Percentiles rank a stretch among this genome's conserved stretches.
phyloP scores from a whole-genome alignment of 306 rosid species.

The Fagus crenata region DNA sequence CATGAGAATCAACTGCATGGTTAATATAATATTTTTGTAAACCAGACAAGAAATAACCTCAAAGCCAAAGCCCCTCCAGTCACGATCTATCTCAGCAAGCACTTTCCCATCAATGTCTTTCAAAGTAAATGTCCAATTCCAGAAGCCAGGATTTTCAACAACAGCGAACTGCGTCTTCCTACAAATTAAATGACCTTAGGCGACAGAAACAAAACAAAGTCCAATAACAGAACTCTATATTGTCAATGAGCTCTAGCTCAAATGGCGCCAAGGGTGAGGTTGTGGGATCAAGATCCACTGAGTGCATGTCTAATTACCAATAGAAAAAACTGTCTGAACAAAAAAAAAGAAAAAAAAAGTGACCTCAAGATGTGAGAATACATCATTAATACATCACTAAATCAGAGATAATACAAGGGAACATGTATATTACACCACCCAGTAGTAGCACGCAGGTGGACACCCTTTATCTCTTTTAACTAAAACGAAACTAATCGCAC shows the following conservation, averaged over 20 bases:
- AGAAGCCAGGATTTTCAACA: conserved; percentile 97
- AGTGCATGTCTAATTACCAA: no score
- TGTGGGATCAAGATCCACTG: no score
- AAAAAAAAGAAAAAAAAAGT: no score
- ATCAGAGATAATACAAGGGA: no score
- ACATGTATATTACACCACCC: no score
- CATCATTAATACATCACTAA: no score
- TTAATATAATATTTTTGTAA: not conserved
- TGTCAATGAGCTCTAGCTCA: not conserved
- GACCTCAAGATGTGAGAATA: no score
- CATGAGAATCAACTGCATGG: conserved; percentile 25
- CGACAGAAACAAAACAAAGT: not conserved
- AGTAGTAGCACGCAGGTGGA: no score
- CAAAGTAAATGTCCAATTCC: conserved; percentile 96
- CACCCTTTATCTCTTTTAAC: no score
- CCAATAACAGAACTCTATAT: not conserved
- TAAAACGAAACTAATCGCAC: no score
- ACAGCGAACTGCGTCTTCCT: conserved; percentile 86
- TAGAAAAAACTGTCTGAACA: no score
- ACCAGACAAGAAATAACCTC: conserved; percentile 53
- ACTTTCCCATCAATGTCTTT: conserved; percentile 77
- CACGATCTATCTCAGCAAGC: conserved; percentile 89
- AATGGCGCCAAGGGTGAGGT: no score
- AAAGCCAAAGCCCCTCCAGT: conserved; percentile 98
- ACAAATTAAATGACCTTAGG: conserved; percentile 34